phyloP scores from a whole-genome alignment of 176 grass and related monocot species.

The Lolium rigidum region DNA sequence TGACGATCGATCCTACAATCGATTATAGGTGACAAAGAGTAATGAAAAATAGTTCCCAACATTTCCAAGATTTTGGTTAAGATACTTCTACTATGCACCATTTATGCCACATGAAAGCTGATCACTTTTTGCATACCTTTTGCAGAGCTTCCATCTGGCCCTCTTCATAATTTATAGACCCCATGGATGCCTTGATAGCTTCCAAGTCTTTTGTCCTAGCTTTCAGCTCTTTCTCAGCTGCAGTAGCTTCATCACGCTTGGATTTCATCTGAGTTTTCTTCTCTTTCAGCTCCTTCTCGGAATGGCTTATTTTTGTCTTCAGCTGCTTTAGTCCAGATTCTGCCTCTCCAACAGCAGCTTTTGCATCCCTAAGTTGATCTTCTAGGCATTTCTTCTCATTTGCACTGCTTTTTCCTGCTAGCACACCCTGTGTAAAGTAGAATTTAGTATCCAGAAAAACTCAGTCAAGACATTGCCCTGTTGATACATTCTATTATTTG shows the following conservation, averaged over 20 bases:
- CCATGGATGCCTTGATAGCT: slow-evolving; percentile 70
- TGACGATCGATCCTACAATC: slow-evolving; percentile 64
- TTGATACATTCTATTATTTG: slow-evolving; percentile 28
- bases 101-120: slow-evolving; percentile 27
- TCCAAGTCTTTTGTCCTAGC: slow-evolving; percentile 73
- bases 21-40: slow-evolving; percentile 17
- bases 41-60: slow-evolving; percentile 27
- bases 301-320: slow-evolving; percentile 81
- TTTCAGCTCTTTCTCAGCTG: slow-evolving; percentile 83
- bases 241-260: slow-evolving; percentile 83
- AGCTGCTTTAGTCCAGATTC: slow-evolving; percentile 84
- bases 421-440: slow-evolving; percentile 68
- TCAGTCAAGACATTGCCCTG: slow-evolving; percentile 5
- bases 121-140: slow-evolving; percentile 55
- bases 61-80: slow-evolving; percentile 4
- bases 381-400: slow-evolving; percentile 96
- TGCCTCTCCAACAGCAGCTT: slow-evolving; percentile 86
- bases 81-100: slow-evolving; percentile 1
- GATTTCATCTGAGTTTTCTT: slow-evolving; percentile 75
- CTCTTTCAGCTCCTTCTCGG: slow-evolving; percentile 84
- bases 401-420: slow-evolving; percentile 89
- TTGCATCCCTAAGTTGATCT: slow-evolving; percentile 98
- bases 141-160: slow-evolving; percentile 89
- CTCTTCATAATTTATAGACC: slow-evolving; percentile 72
- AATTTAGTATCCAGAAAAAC: slow-evolving; percentile 32